Conservation (phyloP, 208 protist genomes). For the Acanthamoeba sp. region DNA sequence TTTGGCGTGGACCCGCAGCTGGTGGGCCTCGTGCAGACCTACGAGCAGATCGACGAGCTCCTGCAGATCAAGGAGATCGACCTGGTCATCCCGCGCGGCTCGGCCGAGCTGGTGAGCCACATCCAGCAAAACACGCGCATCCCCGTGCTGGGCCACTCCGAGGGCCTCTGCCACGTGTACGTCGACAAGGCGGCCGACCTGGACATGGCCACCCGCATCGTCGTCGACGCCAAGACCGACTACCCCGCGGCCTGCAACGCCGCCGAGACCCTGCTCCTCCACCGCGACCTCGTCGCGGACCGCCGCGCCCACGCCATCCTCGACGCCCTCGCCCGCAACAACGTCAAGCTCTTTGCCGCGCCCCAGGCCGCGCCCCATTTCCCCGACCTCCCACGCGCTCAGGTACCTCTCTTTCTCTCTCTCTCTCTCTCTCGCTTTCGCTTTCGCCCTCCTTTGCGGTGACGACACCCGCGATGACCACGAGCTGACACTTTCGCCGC, state of each 20-base stretch:
- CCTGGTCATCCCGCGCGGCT: conserved; percentile 95
- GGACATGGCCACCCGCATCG: conserved; percentile 86
- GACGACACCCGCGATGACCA: too few relatives aligned
- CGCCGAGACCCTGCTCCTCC: conserved; percentile 94
- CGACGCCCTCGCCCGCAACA: conserved; percentile 82
- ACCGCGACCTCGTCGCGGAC: conserved; percentile 82
- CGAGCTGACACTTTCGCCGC: too few relatives aligned
- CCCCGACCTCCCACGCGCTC: conserved; percentile 40
- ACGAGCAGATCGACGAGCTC: conserved; percentile 83
- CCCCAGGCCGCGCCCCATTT: conserved; percentile 80
- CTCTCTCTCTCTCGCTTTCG: too few relatives aligned
- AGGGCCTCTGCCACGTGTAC: conserved; percentile 96
- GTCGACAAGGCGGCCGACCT: conserved; percentile 92
- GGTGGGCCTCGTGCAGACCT: conserved; percentile 86
- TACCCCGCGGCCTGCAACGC: conserved; percentile 97
- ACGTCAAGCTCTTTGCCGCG: conserved; percentile 88
- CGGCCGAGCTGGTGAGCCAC: conserved; percentile 92
- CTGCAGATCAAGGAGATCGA: conserved; percentile 92
- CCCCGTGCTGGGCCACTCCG: conserved; percentile 95
- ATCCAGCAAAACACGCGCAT: conserved; percentile 93
- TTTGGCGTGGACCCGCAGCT: conserved; percentile 65
- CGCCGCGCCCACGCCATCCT: conserved; percentile 83
- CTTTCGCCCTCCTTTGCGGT: too few relatives aligned
- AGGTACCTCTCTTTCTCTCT: neutral
- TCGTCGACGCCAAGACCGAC: conserved; percentile 94